Evolutionary conservation across 73 alveolate species (phyloP), one percentile per base, ranked within the genome.

Genomic region (Tetrahymena borealis): DNA sequence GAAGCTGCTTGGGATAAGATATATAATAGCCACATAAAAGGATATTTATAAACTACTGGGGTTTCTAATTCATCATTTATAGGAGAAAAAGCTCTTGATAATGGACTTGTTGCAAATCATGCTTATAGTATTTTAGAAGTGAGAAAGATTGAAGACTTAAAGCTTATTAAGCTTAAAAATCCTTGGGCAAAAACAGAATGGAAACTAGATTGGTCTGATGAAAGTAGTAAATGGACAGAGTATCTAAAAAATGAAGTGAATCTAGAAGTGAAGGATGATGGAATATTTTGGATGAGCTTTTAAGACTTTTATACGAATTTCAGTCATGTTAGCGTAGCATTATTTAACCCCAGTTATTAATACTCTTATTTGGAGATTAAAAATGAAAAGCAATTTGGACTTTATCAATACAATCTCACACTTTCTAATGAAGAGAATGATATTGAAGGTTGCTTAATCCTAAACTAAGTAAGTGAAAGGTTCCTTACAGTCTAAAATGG

Each of bases 121-220:
- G 96, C 97, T 40, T 95, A 95, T 79, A 79, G 96, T 60, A 96
- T 95, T 33, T 90, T 93, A 12, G 91, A 91, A 16, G 91, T 96
- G 24, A 94, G 93, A n/a, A 91, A 91, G 35, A 92, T 95, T 39
- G 94, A 93, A 38, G 91, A 92, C 40, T 93, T 91, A 2, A 95
- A 95, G 42, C 91, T 95, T 90, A n/a, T 93, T 38, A 95, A 93
- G 79, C 90, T 95, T 92, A 93, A 94, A 91, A 95, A 95, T 90
- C 90, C 41, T 9, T 95, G 97, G 97, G 97, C 96, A 18, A 93
- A 96, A 38, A 94, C 93, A 43, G 97, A 95, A 94, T 95, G 97
- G 97, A 94, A 94, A 7, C 95, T 95, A 7, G 97, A 95, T 39
- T 95, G 97, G 97, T 91, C 95, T 79, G 97, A 95, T 90, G 92